phyloP scores from a whole-genome alignment of 371 early-diverging fungal genomes.

The Rhizopus sp. region DNA sequence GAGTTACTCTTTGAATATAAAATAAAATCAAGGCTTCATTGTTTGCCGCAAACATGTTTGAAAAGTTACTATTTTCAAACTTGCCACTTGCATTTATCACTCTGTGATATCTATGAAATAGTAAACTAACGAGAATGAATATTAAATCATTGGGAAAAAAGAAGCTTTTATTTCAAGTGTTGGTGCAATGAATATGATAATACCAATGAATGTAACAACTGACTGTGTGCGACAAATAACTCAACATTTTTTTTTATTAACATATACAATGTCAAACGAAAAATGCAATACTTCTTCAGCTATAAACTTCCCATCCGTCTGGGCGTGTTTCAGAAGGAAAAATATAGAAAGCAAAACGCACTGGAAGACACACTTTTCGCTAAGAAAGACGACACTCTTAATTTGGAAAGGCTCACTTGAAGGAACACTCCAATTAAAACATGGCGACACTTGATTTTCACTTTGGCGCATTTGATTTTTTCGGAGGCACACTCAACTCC shows the following conservation, averaged over 20 bases:
- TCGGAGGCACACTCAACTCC: constrained; percentile 4
- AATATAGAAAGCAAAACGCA: too few relatives aligned
- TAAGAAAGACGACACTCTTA: constrained; percentile 2
- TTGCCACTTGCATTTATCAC: constrained; percentile 4
- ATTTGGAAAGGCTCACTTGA: constrained; percentile 2
- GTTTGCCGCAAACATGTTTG: constrained; percentile 4
- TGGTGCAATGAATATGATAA: constrained; percentile 3
- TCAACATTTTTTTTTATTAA: too few relatives aligned
- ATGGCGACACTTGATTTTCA: constrained; percentile 2
- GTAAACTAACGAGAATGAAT: constrained; percentile 4
- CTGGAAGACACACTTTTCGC: constrained; percentile 2
- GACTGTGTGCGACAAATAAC: too few relatives aligned
- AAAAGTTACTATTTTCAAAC: constrained; percentile 3
- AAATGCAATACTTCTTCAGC: too few relatives aligned
- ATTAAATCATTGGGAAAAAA: constrained; percentile 4
- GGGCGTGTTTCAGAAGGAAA: too few relatives aligned
- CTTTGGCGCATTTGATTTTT: too few relatives aligned
- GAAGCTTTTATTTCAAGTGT: constrained; percentile 3
- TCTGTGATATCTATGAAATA: constrained; percentile 4
- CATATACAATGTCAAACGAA: too few relatives aligned
- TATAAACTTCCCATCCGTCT: too few relatives aligned
- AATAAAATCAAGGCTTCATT: constrained; percentile 4
- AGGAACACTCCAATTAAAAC: constrained; percentile 3
- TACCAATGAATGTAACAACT: too few relatives aligned
- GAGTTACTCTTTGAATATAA: constrained; percentile 4